Evolutionary conservation across 192 early-diverging fungal genomes (phyloP).

Genomic region (Backusella sp.): DNA sequence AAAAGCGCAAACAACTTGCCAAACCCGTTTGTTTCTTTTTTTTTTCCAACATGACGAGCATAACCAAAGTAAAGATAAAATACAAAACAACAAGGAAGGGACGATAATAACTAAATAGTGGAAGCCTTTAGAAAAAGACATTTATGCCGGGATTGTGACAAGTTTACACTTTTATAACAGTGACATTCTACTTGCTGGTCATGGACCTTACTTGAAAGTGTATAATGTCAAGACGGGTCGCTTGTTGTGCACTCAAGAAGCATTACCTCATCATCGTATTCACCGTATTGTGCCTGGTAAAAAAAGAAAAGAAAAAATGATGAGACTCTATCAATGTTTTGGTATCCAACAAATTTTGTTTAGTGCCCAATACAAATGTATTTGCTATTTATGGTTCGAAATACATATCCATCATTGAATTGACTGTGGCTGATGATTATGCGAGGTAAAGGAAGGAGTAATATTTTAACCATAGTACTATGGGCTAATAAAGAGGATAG

Average conservation of each 20-base stretch:
- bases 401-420: constrained; percentile 27
- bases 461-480: no score
- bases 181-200: constrained; percentile 47
- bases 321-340: background rate
- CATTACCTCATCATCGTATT: constrained; percentile 44
- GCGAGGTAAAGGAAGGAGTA: no score
- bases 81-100: background rate
- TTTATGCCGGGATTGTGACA: constrained; percentile 45
- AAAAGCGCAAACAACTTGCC: no score
- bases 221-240: constrained; percentile 44
- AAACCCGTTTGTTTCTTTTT: no score
- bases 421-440: background rate
- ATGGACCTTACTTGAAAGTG: constrained; percentile 56
- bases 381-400: constrained; percentile 53
- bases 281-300: constrained; percentile 54
- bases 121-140: constrained; percentile 31
- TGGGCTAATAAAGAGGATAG: background rate
- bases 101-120: background rate
- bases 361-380: background rate
- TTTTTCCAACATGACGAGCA: background rate
- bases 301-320: background rate
- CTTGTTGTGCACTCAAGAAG: constrained; percentile 33
- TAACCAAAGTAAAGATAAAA: background rate
- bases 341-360: background rate
- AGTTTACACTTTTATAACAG: constrained; percentile 48